phyloP scores from a whole-genome alignment of 371 early-diverging fungal genomes.

The Phascolomyces articulosus region DNA sequence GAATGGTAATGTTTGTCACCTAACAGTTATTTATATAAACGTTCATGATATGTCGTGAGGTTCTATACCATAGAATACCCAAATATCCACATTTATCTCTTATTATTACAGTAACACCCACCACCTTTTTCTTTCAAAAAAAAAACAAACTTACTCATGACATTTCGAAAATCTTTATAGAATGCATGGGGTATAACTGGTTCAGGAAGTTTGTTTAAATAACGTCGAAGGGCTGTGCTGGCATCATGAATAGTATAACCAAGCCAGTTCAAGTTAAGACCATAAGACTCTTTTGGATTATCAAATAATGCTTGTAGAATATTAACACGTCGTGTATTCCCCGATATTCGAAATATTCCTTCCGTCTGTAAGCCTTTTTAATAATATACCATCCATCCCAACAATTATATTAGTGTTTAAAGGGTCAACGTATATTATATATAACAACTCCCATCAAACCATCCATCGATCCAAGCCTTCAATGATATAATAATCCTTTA shows the following conservation, averaged over 20 bases:
- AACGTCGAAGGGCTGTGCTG: slow-evolving; percentile 61
- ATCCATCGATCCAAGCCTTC: too few relatives aligned
- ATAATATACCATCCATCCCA: too few relatives aligned
- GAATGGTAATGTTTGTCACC: slow-evolving; percentile 13
- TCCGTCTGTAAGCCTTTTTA: slow-evolving; percentile 18
- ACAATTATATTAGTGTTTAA: too few relatives aligned
- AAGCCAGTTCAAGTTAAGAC: slow-evolving; percentile 59
- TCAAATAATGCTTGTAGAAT: slow-evolving; percentile 61
- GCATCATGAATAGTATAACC: slow-evolving; percentile 68
- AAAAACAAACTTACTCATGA: slow-evolving; percentile 41
- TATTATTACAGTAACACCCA: too few relatives aligned
- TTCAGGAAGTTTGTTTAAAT: slow-evolving; percentile 65
- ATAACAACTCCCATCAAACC: too few relatives aligned
- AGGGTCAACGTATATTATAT: too few relatives aligned
- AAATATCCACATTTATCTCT: too few relatives aligned
- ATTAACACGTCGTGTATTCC: slow-evolving; percentile 59
- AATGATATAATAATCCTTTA: too few relatives aligned
- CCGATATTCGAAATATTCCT: slow-evolving; percentile 30
- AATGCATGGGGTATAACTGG: slow-evolving; percentile 60
- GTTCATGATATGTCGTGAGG: too few relatives aligned
- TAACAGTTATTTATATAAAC: too few relatives aligned
- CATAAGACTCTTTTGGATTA: slow-evolving; percentile 60
- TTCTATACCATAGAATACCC: too few relatives aligned
- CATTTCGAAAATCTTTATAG: slow-evolving; percentile 63
- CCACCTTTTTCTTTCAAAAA: neutral